phyloP scores from a whole-genome alignment of 768 basidiomycete species.

The Trametes punicea region DNA sequence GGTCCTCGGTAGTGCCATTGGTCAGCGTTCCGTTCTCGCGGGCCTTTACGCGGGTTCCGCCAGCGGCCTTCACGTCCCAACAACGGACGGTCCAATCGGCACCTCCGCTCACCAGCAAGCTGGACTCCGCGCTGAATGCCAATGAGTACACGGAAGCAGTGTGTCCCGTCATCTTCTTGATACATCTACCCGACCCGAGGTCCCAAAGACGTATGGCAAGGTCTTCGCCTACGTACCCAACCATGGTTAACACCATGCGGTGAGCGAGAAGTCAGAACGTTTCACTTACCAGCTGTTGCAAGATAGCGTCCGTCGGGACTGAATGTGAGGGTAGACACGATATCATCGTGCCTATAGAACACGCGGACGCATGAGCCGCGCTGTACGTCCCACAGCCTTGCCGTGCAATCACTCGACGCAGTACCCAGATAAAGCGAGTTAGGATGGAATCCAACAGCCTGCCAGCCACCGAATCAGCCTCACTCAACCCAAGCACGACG shows the following conservation, averaged over 20 bases:
- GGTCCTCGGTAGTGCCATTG: conserved; percentile 33
- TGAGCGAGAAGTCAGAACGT: background rate
- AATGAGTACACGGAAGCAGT: conserved; percentile 85
- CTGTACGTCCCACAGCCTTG: conserved; percentile 98
- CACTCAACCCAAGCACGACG: background rate
- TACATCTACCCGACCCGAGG: conserved; percentile 85
- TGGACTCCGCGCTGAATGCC: conserved; percentile 89
- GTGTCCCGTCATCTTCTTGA: conserved; percentile 97
- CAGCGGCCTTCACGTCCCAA: conserved; percentile 89
- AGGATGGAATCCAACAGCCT: conserved; percentile 97
- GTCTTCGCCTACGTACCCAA: conserved; percentile 75
- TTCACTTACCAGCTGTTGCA: conserved; percentile 71
- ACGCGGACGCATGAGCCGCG: conserved; percentile 90
- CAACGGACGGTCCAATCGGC: conserved; percentile 97
- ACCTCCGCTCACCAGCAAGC: conserved; percentile 84
- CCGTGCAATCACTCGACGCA: conserved; percentile 94
- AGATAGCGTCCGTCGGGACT: conserved; percentile 94
- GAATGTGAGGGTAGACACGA: conserved; percentile 80
- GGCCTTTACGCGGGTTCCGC: conserved; percentile 56
- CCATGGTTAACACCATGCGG: background rate
- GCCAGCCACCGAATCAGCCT: background rate
- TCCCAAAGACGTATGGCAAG: conserved; percentile 96
- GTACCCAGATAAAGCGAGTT: conserved; percentile 97
- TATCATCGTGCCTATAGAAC: conserved; percentile 92
- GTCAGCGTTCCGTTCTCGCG: conserved; percentile 51